Evolutionary conservation across 2,329 filamentous ascomycete species (phyloP).

Genomic region (Phaeosphaeriaceae sp.): DNA sequence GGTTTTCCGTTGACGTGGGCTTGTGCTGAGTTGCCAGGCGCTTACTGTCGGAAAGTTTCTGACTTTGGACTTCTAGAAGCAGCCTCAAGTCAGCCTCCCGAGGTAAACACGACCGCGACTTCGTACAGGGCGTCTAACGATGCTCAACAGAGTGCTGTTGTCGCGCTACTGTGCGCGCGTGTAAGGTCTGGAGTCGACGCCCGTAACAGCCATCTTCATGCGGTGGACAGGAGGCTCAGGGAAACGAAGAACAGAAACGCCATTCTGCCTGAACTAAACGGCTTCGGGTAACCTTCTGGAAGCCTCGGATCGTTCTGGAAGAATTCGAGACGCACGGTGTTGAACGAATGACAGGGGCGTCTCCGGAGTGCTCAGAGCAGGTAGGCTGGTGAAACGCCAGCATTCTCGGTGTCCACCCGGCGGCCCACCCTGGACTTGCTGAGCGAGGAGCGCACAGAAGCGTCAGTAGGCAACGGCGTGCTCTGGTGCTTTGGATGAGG

Average conservation of each 20-base stretch:
- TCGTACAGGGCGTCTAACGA: background rate
- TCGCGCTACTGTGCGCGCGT: constrained; percentile 16
- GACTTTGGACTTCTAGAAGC: constrained; percentile 24
- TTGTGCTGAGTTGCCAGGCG: constrained; percentile 31
- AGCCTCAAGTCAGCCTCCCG: constrained; percentile 22
- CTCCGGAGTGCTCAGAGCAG: background rate
- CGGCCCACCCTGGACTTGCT: constrained; percentile 9
- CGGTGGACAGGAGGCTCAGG: constrained; percentile 23
- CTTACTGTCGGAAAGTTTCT: constrained; percentile 27
- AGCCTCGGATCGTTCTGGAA: constrained; percentile 32
- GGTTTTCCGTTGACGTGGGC: constrained; percentile 23
- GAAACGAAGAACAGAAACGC: constrained; percentile 35
- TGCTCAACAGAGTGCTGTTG: background rate
- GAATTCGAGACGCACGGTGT: constrained; percentile 25
- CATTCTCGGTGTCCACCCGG: constrained; percentile 8
- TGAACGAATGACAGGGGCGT: constrained; percentile 21
- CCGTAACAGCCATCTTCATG: constrained; percentile 13
- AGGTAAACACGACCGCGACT: constrained; percentile 9
- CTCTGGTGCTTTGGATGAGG: constrained; percentile 9
- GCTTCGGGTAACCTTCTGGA: constrained; percentile 43
- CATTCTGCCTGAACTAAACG: constrained; percentile 23
- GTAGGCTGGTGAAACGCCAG: constrained; percentile 31
- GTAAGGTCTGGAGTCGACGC: constrained; percentile 10
- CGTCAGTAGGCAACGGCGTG: background rate
- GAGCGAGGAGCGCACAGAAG: constrained; percentile 4